These are phyloP conservation scores for Xylaria intraflava DNA, from an alignment of 495 filamentous ascomycete species.

Conservation along the genomic window DNA sequence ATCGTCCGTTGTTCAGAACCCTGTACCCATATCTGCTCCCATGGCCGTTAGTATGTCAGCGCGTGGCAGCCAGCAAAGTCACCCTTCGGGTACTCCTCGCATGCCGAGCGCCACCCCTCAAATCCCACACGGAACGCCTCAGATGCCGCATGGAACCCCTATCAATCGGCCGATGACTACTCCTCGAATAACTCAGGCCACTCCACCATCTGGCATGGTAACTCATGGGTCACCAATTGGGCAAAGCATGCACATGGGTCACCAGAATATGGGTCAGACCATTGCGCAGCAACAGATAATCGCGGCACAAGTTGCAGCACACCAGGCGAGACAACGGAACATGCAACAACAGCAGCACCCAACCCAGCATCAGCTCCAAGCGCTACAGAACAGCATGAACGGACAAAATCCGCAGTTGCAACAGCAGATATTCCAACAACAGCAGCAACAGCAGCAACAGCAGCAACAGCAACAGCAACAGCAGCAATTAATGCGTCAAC, in stretches of 20 bases:
- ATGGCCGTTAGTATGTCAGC: constrained; percentile 68
- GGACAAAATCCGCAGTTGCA: constrained; percentile 23
- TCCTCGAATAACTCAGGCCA: constrained; percentile 65
- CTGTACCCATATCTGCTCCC: constrained; percentile 54
- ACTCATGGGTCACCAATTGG: constrained; percentile 52
- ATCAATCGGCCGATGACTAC: constrained; percentile 63
- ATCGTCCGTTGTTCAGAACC: constrained; percentile 67
- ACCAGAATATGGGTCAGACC: constrained; percentile 42
- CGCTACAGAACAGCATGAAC: constrained; percentile 33
- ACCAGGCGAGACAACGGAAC: constrained; percentile 26
- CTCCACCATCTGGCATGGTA: constrained; percentile 56
- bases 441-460: constrained; percentile 26
- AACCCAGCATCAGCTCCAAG: constrained; percentile 21
- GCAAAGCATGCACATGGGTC: constrained; percentile 48
- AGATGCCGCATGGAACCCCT: constrained; percentile 64
- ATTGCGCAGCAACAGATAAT: constrained; percentile 31
- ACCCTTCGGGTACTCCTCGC: constrained; percentile 70
- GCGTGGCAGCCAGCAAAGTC: constrained; percentile 73
- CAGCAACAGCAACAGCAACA: constrained; percentile 20
- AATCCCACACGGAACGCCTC: constrained; percentile 29
- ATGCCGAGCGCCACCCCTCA: constrained; percentile 66
- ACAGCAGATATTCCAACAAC: constrained; percentile 28
- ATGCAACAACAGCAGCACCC: constrained; percentile 31
- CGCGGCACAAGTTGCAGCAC: constrained; percentile 42
- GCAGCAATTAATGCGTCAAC: constrained; percentile 29